Conservation (phyloP, 2,329 filamentous ascomycete species). For the Pyrenophora graminea region DNA sequence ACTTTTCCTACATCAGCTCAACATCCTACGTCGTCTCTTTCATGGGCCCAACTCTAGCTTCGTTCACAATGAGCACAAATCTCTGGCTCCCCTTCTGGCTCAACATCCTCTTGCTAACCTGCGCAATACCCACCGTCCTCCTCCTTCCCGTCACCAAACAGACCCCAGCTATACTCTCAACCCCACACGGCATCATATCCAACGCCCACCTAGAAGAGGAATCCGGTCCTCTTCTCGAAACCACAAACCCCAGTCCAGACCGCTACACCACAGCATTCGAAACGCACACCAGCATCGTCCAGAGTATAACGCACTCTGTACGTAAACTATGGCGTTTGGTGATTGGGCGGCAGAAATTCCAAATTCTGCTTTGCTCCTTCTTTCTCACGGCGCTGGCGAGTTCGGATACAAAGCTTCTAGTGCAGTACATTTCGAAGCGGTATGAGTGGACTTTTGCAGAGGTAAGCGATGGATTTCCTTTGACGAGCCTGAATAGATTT, state of each 20-base stretch:
- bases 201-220: conserved; percentile 16
- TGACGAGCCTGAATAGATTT: too few relatives aligned
- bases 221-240: conserved; percentile 28
- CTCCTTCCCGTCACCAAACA: conserved; percentile 21
- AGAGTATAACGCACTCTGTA: conserved; percentile 20
- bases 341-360: conserved; percentile 39
- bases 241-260: conserved; percentile 9
- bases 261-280: conserved; percentile 34
- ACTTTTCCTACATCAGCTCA: conserved; percentile 44
- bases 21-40: conserved; percentile 43
- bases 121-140: conserved; percentile 33
- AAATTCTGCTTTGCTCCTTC: conserved; percentile 39
- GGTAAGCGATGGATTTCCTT: conserved; percentile 10
- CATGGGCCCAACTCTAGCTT: conserved; percentile 42
- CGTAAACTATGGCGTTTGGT: conserved; percentile 25
- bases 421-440: conserved; percentile 47
- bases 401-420: conserved; percentile 45
- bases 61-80: conserved; percentile 40
- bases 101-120: conserved; percentile 33
- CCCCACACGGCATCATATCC: not conserved
- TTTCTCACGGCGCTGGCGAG: conserved; percentile 45
- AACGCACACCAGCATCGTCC: conserved; percentile 16
- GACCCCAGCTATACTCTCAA: not conserved
- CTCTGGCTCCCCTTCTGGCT: conserved; percentile 46
- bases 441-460: conserved; percentile 46